A percentile compares a stretch with the other conserved stretches of the same genome.
phyloP scores from a whole-genome alignment of 495 filamentous ascomycete genomes.

The Xylaria venustula region DNA sequence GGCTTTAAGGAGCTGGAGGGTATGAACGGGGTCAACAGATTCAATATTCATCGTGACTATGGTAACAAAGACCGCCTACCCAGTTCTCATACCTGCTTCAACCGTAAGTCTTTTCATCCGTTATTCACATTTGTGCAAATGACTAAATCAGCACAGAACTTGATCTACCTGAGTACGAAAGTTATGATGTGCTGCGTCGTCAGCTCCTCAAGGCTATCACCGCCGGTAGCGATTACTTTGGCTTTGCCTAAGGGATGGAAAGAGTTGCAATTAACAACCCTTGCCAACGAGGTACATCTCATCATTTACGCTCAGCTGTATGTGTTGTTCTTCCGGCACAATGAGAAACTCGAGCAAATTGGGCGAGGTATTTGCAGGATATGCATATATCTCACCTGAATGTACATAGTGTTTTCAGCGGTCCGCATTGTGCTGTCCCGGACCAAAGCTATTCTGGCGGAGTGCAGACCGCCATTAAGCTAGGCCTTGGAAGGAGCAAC shows the following conservation, averaged over 20 bases:
- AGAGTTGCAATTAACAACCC: neutral
- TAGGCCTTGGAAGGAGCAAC: neutral
- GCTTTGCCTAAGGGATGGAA: constrained; percentile 70
- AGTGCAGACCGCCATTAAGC: constrained; percentile 15
- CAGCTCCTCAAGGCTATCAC: constrained; percentile 93
- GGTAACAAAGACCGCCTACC: constrained; percentile 96
- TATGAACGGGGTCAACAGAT: constrained; percentile 97
- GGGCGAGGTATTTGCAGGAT: neutral
- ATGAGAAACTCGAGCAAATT: neutral
- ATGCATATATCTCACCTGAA: neutral
- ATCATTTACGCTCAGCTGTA: neutral
- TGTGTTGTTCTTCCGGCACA: constrained; percentile 5
- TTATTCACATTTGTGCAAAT: constrained; percentile 18
- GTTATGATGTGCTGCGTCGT: constrained; percentile 83
- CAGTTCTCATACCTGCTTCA: constrained; percentile 98
- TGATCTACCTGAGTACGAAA: constrained; percentile 97
- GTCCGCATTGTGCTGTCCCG: constrained; percentile 3
- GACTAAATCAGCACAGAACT: constrained; percentile 65
- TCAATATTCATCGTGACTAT: constrained; percentile 99
- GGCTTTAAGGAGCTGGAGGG: constrained; percentile 99
- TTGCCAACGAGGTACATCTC: neutral
- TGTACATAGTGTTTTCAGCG: neutral
- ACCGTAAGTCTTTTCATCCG: constrained; percentile 70
- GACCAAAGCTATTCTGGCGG: neutral
- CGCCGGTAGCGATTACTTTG: constrained; percentile 94